Evolutionary conservation across 2,329 filamentous ascomycete species (phyloP).

Genomic region (Hypoxylon sp.): DNA sequence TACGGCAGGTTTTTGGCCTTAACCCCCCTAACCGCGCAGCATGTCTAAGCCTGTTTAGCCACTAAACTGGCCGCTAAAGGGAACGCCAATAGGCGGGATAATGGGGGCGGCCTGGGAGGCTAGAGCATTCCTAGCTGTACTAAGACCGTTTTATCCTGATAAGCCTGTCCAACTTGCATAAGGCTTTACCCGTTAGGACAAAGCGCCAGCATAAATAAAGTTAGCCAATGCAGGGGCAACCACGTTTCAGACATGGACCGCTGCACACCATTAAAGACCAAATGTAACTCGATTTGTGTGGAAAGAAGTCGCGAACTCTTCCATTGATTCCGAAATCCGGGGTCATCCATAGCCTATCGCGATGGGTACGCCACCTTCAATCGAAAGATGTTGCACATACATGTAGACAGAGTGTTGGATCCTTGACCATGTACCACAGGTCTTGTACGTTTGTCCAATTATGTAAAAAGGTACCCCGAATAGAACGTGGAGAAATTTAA

Average conservation of each 20-base stretch:
- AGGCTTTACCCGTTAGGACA: slow-evolving; percentile 37
- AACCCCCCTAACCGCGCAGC: slow-evolving; percentile 18
- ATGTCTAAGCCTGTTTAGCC: slow-evolving; percentile 35
- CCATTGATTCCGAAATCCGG: slow-evolving; percentile 27
- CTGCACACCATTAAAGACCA: slow-evolving; percentile 25
- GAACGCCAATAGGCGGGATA: slow-evolving; percentile 26
- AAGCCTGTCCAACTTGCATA: slow-evolving; percentile 19
- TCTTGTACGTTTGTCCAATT: neutral
- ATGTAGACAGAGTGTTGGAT: neutral
- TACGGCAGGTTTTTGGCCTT: slow-evolving; percentile 25
- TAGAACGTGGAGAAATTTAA: neutral
- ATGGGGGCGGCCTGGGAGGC: slow-evolving; percentile 5
- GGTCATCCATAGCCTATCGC: slow-evolving; percentile 22
- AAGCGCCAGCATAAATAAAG: slow-evolving; percentile 37
- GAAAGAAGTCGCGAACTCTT: slow-evolving; percentile 14
- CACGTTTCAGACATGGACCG: slow-evolving; percentile 37
- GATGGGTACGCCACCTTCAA: neutral
- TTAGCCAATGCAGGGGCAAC: slow-evolving; percentile 38
- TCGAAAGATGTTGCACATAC: slow-evolving; percentile 12
- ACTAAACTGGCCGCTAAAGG: slow-evolving; percentile 27
- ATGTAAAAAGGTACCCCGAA: neutral
- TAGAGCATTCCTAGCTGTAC: slow-evolving; percentile 27
- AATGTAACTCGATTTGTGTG: slow-evolving; percentile 12
- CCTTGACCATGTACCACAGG: neutral
- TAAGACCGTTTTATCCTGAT: slow-evolving; percentile 32